Evolutionary conservation across 805 yeast species (phyloP).

Genomic region (Myxozyma monticola): DNA sequence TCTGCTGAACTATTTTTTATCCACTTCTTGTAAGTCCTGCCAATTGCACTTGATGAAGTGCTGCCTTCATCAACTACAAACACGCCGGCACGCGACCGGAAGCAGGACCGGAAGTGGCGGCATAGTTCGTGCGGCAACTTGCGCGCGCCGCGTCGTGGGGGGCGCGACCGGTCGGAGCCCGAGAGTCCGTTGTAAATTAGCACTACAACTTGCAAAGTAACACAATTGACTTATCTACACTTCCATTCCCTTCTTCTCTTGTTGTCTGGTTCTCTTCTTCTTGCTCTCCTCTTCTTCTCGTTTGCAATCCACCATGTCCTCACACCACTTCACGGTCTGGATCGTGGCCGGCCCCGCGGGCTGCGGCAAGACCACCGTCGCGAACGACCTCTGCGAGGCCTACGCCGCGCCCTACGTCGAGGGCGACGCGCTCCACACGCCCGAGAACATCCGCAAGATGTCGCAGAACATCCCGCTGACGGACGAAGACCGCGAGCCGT

Average conservation of each 20-base stretch:
- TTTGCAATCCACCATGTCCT: slow-evolving; percentile 6
- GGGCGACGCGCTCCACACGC: slow-evolving; percentile 59
- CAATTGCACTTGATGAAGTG: too few relatives aligned
- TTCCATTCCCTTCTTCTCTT: background rate
- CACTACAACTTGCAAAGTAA: background rate
- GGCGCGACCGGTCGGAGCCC: too few relatives aligned
- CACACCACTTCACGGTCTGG: slow-evolving; percentile 16
- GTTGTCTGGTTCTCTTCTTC: background rate
- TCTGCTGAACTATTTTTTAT: too few relatives aligned
- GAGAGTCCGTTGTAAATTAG: too few relatives aligned
- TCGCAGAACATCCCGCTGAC: slow-evolving; percentile 71
- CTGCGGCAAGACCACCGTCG: slow-evolving; percentile 87
- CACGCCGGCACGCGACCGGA: too few relatives aligned
- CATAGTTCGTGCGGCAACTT: too few relatives aligned
- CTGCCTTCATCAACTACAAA: too few relatives aligned
- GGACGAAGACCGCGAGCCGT: slow-evolving; percentile 90
- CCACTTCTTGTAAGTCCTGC: too few relatives aligned
- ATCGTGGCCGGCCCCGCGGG: slow-evolving; percentile 93
- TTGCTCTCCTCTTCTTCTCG: background rate
- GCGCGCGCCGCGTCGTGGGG: too few relatives aligned
- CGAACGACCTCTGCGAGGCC: slow-evolving; percentile 48
- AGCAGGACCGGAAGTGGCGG: too few relatives aligned
- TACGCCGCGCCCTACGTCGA: slow-evolving; percentile 65
- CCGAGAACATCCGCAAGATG: slow-evolving; percentile 77
- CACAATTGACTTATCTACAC: too few relatives aligned